Evolutionary conservation across 768 basidiomycete genomes (phyloP), one percentile per base, ranked within the genome.

Genomic region (Pleurotus ostreatus): DNA sequence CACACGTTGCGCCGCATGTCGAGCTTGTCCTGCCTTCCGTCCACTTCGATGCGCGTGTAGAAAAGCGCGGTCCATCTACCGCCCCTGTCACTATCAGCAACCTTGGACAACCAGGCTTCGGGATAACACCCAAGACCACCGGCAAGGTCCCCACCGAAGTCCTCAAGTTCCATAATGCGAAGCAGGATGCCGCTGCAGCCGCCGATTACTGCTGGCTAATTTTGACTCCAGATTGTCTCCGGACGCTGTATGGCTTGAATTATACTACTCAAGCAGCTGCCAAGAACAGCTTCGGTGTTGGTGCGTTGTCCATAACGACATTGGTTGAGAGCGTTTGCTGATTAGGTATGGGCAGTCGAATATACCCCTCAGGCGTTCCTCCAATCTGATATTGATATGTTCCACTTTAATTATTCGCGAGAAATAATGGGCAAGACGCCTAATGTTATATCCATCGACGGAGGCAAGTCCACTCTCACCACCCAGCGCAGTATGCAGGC

Each of bases 291-390:
- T 71, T 65, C 49, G 77, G 66, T 1, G 74, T 78, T 46, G 73
- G 74, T 72, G 39, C 13, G 63, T 55, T 9, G 6, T 40, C 12
- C 15, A n/a, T 15, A 16, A 40, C 59, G 8, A 48, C 40, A 4
- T 18, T 30, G 15, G 37, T 9, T 34, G 18, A 55, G 30, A 12
- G 8, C 9, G 30, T 34, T 18, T 26, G 39, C 38, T 41, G 18
- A 46, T n/a, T 11, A n/a, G 18, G 9, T 16, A 22, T 8, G 9
- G 11, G 0, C 55, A 79, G 80, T 78, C 58, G 81, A 83, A 62
- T 83, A 74, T 60, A 77, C 78, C 4, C 82, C 81, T 0, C 74
- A 80, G 57, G 66, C 78, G 6, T 82, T 73, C 59, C 49, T 71
- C 18, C 76, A 75, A 46, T 62, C 66, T 1, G 81, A 82, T 55